Evolutionary conservation across 1,139 yeast species (phyloP), one percentile per base, ranked within the genome.

Genomic region (Yamadazyma dushanensis): DNA sequence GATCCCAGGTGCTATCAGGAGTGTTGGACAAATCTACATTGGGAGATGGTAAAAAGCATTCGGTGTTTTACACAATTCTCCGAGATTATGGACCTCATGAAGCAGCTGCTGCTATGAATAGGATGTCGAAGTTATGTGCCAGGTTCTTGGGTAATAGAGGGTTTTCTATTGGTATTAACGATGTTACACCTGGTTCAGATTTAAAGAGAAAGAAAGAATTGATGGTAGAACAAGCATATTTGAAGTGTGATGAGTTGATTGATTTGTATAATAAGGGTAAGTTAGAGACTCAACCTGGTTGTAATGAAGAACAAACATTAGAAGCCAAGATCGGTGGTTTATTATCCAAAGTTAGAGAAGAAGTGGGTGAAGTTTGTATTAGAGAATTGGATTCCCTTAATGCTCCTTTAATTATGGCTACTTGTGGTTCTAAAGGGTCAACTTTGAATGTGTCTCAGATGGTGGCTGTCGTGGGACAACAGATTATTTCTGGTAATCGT

Each of bases 401-500:
- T 60, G 96, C 98, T 24, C 98, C 98, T 26, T 76, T 94, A 56
- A 90, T 94, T 57, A 94, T 94, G 99, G 97, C 98, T 8, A 88
- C 96, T 1, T 92, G 98, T 76, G 99, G 99, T 50, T 92, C 98
- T 33, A 94, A 94, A 62, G 99, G 98, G 63, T 92, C 98, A 27
- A 89, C 97, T 0, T 77, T 94, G 47, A 94, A 94, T 61, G 98
- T 94, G 29, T 92, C 98, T 8, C 99, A 94, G 67, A 94, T 94
- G 99, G 98, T 94, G 74, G 98, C 99, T 0, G 97, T 94, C 59
- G 99, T 94, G 33, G 99, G 99, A 40, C 99, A 94, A 66, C 99
- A 94, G 63, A 94, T 94, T 70, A 94, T 94, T 52, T 82, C 96
- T 4, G 99, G 99, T 63, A 86, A 87, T 57, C 96, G 99, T 76